These are phyloP conservation scores for Fusarium denticulatum DNA, from an alignment of 2,329 filamentous ascomycete species.

Conservation along the genomic window DNA sequence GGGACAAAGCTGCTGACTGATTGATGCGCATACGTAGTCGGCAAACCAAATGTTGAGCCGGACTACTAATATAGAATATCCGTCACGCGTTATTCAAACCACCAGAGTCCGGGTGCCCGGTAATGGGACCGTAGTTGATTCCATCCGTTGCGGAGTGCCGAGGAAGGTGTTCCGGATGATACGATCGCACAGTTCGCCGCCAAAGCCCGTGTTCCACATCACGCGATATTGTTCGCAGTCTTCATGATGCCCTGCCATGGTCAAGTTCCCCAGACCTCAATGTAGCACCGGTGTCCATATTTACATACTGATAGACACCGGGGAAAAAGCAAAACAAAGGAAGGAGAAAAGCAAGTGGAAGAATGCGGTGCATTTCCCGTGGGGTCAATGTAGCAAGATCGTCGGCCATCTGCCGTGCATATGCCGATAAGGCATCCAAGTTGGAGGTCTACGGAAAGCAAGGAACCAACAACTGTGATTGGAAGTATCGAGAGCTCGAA, in stretches of 20 bases:
- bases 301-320: neutral
- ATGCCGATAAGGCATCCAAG: slow-evolving; percentile 43
- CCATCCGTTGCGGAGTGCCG: slow-evolving; percentile 34
- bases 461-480: slow-evolving; percentile 34
- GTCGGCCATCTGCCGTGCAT: slow-evolving; percentile 44
- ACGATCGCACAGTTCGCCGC: slow-evolving; percentile 23
- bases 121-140: neutral
- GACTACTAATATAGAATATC: slow-evolving; percentile 7
- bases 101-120: neutral
- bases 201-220: slow-evolving; percentile 25
- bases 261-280: slow-evolving; percentile 24
- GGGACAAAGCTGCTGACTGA: neutral
- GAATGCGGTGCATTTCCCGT: slow-evolving; percentile 1
- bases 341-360: slow-evolving; percentile 7
- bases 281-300: neutral
- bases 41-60: slow-evolving; percentile 11
- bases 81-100: slow-evolving; percentile 35
- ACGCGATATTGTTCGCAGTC: slow-evolving; percentile 26
- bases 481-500: slow-evolving; percentile 20
- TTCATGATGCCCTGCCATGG: neutral
- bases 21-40: neutral
- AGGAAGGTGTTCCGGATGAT: slow-evolving; percentile 30
- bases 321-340: slow-evolving; percentile 14
- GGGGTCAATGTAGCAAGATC: slow-evolving; percentile 42
- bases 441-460: slow-evolving; percentile 12